Percentiles rank a stretch among this genome's conserved stretches.
Conservation (phyloP, 306 rosid species). For the Cucurbita moschata region DNA sequence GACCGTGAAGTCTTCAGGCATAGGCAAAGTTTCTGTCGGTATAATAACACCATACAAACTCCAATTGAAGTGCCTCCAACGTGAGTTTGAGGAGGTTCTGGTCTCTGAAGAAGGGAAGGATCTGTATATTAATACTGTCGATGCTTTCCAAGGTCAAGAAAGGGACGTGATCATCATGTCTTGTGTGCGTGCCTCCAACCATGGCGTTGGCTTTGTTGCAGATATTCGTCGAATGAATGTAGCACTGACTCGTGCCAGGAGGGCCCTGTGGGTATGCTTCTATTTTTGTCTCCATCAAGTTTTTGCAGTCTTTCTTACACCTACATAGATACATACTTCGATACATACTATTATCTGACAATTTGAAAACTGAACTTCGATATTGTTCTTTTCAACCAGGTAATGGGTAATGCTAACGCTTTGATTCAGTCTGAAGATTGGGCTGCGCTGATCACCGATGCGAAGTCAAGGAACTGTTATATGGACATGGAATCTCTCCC, state of each 20-base stretch:
- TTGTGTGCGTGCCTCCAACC: conserved; percentile 88
- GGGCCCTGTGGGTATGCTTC: conserved; percentile 79
- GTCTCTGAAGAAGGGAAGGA: conserved; percentile 94
- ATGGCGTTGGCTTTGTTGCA: conserved; percentile 94
- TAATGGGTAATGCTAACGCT: conserved; percentile 89
- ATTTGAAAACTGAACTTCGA: not conserved
- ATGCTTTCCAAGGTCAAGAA: conserved; percentile 99
- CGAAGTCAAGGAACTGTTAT: conserved; percentile 66
- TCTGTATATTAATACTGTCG: conserved; percentile 84
- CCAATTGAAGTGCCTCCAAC: conserved; percentile 91
- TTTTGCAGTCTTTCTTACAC: not conserved
- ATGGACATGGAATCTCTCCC: conserved; percentile 87
- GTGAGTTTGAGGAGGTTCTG: conserved; percentile 76
- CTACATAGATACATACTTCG: not conserved
- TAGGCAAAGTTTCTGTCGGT: conserved; percentile 68
- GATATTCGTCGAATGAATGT: conserved; percentile 96
- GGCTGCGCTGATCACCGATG: conserved; percentile 78
- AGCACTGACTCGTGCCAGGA: conserved; percentile 95
- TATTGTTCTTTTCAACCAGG: conserved; percentile 38
- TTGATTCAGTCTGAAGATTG: conserved; percentile 79
- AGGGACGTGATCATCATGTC: conserved; percentile 97
- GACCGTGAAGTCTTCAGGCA: conserved; percentile 40
- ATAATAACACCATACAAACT: conserved; percentile 95
- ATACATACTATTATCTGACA: not conserved
- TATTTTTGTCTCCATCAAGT: conserved; percentile 4